Base-by-base conservation (phyloP, 495 filamentous ascomycete species). In the Achaetomiella virescens region DNA sequence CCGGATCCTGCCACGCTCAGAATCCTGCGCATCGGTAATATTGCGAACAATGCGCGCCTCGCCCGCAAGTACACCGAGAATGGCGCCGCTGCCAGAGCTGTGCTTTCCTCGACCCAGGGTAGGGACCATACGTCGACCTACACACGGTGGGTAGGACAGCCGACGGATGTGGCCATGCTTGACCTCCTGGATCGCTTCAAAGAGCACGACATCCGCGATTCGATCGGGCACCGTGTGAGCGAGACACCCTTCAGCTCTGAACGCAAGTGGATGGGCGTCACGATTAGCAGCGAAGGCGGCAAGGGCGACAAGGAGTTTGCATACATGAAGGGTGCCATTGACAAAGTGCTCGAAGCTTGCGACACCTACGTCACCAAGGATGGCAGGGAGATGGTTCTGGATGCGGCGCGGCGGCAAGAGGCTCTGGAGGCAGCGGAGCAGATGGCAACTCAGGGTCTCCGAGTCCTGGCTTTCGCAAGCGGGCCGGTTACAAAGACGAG, bases 261-360 rank as follows among this genome's bases (percentile, higher is more conserved):
- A 62, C 82, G 90, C 44, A 99, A 97, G 71, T 99, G 93, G 92
- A 99, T 97, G 93, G 93, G 93, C 33, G 91, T 96, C 14, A 83
- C 88, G 2, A 90, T 96, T 59, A 84, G 85, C 29, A 77, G 75
- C 3, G 78, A 79, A 54, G 69, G 81, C 6, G 72, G 67, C 18
- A 76, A 69, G 54, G 69, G 60, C 46, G 75, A 79, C 24, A 81
- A 76, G 62, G 85, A 92, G 61, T 80, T 88, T 54, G 91, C 88
- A 12, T 97, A 97, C 61, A 87, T 96, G 67, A 99, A 99, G 67
- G 93, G 93, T 41, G 90, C 93, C 50, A 77, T 97, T 35, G 93
- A 99, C 66, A 86, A 85, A 67, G 80, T 99, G 14, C 74, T 99
- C 2, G 81, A 81, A 29, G 82, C 88, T 24, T 97, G 92, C 55